Percentiles rank a stretch among this genome's conserved stretches.
phyloP scores from a whole-genome alignment of 2,329 filamentous ascomycete genomes.

The Lasiodiplodia sp. region DNA sequence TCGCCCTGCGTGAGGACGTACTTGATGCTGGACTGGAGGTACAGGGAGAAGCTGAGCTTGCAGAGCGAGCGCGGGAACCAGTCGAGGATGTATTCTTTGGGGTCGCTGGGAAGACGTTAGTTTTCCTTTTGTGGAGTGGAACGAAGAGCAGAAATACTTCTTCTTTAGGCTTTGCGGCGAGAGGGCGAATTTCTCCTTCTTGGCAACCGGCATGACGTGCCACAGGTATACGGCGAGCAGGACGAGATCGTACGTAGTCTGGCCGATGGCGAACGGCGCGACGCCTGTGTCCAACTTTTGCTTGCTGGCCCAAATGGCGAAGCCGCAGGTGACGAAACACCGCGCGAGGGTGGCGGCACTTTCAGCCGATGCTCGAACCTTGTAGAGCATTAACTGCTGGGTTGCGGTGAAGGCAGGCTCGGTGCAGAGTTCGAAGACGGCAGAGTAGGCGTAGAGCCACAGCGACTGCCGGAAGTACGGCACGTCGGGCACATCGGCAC shows the following conservation, averaged over 20 bases:
- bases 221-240: conserved; percentile 75
- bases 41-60: conserved; percentile 79
- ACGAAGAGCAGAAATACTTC: conserved; percentile 45
- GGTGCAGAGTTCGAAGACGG: conserved; percentile 76
- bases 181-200: conserved; percentile 71
- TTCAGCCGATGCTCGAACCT: conserved; percentile 81
- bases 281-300: conserved; percentile 69
- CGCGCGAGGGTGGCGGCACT: conserved; percentile 79
- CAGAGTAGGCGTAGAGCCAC: conserved; percentile 62
- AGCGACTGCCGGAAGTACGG: conserved; percentile 69
- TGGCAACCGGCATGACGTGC: conserved; percentile 65
- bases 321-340: conserved; percentile 75
- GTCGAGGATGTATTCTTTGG: conserved; percentile 32
- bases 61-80: conserved; percentile 74
- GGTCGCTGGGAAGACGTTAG: conserved; percentile 14
- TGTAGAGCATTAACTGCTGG: conserved; percentile 81
- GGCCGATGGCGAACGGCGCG: conserved; percentile 87
- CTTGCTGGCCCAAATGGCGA: conserved; percentile 69
- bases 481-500: conserved; percentile 59
- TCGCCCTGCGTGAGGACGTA: conserved; percentile 95
- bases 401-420: conserved; percentile 91
- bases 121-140: not conserved
- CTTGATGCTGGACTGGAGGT: conserved; percentile 87
- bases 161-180: conserved; percentile 56
- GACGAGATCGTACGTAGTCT: conserved; percentile 75